A percentile compares a stretch with the other conserved stretches of the same genome.
Conservation (phyloP, 1,284 basidiomycete species). For the Cryptococcus sp. region DNA sequence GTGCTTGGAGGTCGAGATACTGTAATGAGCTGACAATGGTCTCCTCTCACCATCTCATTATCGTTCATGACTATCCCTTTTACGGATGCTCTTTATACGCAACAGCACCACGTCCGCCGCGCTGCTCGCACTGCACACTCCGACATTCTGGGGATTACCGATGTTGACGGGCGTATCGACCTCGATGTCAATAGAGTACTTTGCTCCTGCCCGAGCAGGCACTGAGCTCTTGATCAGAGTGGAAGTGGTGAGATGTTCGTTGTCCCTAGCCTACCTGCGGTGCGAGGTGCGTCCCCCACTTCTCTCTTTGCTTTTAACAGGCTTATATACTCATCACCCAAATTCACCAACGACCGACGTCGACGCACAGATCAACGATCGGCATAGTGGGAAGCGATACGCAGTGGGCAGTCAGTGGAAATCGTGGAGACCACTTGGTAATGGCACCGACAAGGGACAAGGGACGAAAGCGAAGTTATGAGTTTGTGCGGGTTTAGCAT, state of each 20-base stretch:
- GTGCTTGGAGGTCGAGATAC: background rate
- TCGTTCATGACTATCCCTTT: background rate
- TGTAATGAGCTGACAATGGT: background rate
- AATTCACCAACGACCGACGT: too few species aligned
- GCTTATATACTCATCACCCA: too few species aligned
- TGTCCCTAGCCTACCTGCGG: constrained; percentile 14
- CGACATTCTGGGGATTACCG: constrained; percentile 44
- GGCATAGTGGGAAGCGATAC: constrained; percentile 25
- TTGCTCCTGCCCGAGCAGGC: constrained; percentile 26
- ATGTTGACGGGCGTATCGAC: constrained; percentile 40
- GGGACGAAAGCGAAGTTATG: constrained; percentile 6
- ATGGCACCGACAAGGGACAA: background rate
- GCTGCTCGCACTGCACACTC: constrained; percentile 28
- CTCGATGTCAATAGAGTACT: constrained; percentile 37
- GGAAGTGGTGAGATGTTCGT: constrained; percentile 19
- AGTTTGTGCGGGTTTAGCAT: background rate
- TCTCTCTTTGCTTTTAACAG: too few species aligned
- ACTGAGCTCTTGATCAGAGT: constrained; percentile 14
- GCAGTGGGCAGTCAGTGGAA: constrained; percentile 34
- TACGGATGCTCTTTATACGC: background rate
- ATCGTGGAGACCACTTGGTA: background rate
- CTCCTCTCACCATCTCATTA: background rate
- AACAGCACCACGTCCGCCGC: constrained; percentile 31
- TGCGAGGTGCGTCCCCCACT: constrained; percentile 16
- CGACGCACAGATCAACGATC: constrained; percentile 13